phyloP scores from a whole-genome alignment of 2,329 filamentous ascomycete genomes.

The Cadophora sp. region DNA sequence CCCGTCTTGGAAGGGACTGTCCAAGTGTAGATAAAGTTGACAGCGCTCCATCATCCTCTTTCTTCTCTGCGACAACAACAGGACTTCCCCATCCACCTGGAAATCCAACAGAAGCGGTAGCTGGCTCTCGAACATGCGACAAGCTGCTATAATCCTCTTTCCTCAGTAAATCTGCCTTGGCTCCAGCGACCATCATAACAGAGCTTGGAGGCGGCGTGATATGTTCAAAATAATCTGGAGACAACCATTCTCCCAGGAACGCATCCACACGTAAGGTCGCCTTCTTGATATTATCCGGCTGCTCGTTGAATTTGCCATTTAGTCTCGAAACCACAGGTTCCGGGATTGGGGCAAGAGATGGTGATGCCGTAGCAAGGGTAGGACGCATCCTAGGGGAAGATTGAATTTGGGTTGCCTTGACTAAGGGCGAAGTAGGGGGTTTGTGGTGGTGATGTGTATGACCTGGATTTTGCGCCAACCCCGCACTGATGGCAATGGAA shows the following conservation, averaged over 20 bases:
- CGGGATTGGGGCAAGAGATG: slow-evolving; percentile 38
- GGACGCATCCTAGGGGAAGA: slow-evolving; percentile 43
- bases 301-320: slow-evolving; percentile 27
- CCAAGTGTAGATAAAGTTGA: slow-evolving; percentile 38
- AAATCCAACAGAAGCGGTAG: slow-evolving; percentile 46
- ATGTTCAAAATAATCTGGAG: slow-evolving; percentile 89
- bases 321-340: slow-evolving; percentile 35
- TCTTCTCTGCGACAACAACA: slow-evolving; percentile 33
- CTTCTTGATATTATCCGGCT: slow-evolving; percentile 53
- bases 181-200: slow-evolving; percentile 84
- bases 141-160: slow-evolving; percentile 69
- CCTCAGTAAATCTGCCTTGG: slow-evolving; percentile 85
- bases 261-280: slow-evolving; percentile 82
- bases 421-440: slow-evolving; percentile 37
- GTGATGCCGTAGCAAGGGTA: slow-evolving; percentile 37
- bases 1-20: slow-evolving; percentile 40
- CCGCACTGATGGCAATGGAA: slow-evolving; percentile 84
- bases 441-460: slow-evolving; percentile 39
- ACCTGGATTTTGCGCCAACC: slow-evolving; percentile 70
- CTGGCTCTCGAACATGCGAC: slow-evolving; percentile 39
- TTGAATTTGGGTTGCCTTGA: slow-evolving; percentile 34
- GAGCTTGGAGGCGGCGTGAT: slow-evolving; percentile 90
- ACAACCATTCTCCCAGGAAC: slow-evolving; percentile 95
- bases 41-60: slow-evolving; percentile 40
- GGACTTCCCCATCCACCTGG: slow-evolving; percentile 46